These are phyloP conservation scores for Fusarium oligoseptatum DNA, from an alignment of 2,329 filamentous ascomycete species.

Conservation along the genomic window DNA sequence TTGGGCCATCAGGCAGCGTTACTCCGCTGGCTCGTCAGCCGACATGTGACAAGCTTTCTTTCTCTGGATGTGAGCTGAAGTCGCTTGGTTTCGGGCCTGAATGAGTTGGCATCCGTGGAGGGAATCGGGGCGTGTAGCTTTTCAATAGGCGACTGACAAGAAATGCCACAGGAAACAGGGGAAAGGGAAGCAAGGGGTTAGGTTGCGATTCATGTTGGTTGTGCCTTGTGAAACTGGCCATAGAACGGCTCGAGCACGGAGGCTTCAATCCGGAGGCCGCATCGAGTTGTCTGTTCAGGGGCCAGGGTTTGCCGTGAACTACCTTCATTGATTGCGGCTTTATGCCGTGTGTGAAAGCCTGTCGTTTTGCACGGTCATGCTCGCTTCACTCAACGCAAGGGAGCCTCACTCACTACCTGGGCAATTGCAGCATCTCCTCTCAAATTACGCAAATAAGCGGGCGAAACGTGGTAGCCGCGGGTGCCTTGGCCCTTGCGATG, in stretches of 20 bases:
- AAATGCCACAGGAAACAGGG: neutral
- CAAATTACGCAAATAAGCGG: constrained; percentile 21
- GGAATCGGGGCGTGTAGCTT: neutral
- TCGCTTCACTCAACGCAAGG: constrained; percentile 2
- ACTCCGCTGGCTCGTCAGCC: neutral
- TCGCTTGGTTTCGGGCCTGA: neutral
- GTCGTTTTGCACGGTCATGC: neutral
- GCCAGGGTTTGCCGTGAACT: neutral
- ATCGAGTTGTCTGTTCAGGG: neutral
- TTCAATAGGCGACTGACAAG: constrained; percentile 5
- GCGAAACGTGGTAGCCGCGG: constrained; percentile 25
- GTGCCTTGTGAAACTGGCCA: neutral
- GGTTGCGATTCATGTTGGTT: neutral
- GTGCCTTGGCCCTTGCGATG: neutral
- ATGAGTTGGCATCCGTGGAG: neutral
- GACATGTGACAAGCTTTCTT: neutral
- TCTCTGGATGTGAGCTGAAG: constrained; percentile 1
- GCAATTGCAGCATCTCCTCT: constrained; percentile 6
- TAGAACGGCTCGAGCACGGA: constrained; percentile 11
- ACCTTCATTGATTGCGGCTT: neutral
- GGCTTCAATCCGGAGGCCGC: constrained; percentile 9
- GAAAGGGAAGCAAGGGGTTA: neutral
- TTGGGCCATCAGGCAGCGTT: constrained; percentile 14
- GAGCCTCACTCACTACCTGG: neutral
- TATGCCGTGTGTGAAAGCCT: neutral